phyloP scores from a whole-genome alignment of 192 early-diverging fungal genomes.

The Entrophospora sp. region DNA sequence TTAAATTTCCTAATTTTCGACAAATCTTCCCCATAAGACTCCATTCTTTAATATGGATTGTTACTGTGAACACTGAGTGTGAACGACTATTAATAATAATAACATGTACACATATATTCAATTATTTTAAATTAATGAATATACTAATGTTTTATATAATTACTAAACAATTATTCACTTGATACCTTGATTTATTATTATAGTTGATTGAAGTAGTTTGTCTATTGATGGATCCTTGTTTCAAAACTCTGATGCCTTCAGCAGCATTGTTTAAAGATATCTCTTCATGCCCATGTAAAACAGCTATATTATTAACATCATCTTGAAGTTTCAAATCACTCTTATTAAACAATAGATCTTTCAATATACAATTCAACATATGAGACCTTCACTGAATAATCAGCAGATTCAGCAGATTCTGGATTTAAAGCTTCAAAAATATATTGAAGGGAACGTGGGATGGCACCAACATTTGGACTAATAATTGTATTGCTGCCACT shows the following conservation, averaged over 20 bases:
- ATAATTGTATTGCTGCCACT: conserved; percentile 71
- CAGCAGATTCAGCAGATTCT: conserved; percentile 86
- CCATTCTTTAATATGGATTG: conserved; percentile 77
- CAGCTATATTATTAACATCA: conserved; percentile 56
- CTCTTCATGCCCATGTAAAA: conserved; percentile 77
- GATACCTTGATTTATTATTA: conserved; percentile 76
- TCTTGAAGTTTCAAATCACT: conserved; percentile 62
- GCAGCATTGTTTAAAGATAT: conserved; percentile 55
- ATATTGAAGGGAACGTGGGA: conserved; percentile 61
- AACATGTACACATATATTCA: background rate
- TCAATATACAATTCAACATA: no score
- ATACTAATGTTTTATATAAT: background rate
- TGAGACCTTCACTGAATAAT: no score
- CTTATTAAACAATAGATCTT: conserved; percentile 41
- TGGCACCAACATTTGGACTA: no score
- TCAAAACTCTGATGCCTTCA: conserved; percentile 70
- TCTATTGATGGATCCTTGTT: conserved; percentile 61
- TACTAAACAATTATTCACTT: background rate
- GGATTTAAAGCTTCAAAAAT: conserved; percentile 89
- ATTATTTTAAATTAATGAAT: background rate
- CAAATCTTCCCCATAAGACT: conserved; percentile 72
- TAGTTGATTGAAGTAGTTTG: conserved; percentile 79
- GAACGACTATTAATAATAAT: conserved; percentile 68
- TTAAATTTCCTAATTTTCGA: conserved; percentile 89
- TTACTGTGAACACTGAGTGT: conserved; percentile 90